Conservation (phyloP, 495 filamentous ascomycete genomes). For the Penicillium ochrochloron region DNA sequence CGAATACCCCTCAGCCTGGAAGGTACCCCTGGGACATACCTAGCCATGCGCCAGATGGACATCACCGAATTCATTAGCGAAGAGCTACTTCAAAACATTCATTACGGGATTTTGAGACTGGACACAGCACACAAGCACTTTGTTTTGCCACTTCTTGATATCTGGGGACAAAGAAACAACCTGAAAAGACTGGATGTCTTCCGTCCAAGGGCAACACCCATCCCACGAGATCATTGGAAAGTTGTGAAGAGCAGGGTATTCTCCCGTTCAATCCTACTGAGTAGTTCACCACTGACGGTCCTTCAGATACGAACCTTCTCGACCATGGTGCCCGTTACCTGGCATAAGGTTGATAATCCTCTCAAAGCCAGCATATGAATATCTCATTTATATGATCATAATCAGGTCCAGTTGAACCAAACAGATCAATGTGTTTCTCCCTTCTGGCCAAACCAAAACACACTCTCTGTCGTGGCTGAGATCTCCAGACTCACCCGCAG, state of each 20-base stretch:
- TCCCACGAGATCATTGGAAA: slow-evolving; percentile 16
- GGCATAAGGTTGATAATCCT: slow-evolving; percentile 16
- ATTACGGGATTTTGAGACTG: slow-evolving; percentile 19
- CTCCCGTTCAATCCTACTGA: not conserved
- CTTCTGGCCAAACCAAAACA: too few species aligned
- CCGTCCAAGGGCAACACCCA: slow-evolving; percentile 5
- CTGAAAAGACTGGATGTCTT: slow-evolving; percentile 29
- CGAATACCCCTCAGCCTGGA: slow-evolving; percentile 22
- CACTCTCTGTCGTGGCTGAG: too few species aligned
- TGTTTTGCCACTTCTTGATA: slow-evolving; percentile 26
- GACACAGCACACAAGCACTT: slow-evolving; percentile 21
- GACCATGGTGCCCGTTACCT: slow-evolving; percentile 7
- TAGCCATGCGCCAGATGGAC: slow-evolving; percentile 29
- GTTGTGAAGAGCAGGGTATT: slow-evolving; percentile 23
- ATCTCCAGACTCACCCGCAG: too few species aligned
- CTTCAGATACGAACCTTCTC: slow-evolving; percentile 11
- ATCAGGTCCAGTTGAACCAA: too few species aligned
- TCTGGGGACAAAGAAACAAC: slow-evolving; percentile 25
- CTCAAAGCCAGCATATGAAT: slow-evolving; percentile 1
- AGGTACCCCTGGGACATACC: slow-evolving; percentile 23
- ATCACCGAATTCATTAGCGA: slow-evolving; percentile 30
- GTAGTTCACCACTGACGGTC: not conserved
- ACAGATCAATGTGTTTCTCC: too few species aligned
- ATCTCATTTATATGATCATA: not conserved
- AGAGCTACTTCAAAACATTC: slow-evolving; percentile 24